A percentile compares a stretch with the other conserved stretches of the same genome.
Evolutionary conservation across 192 early-diverging fungal species (phyloP).

Genomic region (Coemansia sp.): DNA sequence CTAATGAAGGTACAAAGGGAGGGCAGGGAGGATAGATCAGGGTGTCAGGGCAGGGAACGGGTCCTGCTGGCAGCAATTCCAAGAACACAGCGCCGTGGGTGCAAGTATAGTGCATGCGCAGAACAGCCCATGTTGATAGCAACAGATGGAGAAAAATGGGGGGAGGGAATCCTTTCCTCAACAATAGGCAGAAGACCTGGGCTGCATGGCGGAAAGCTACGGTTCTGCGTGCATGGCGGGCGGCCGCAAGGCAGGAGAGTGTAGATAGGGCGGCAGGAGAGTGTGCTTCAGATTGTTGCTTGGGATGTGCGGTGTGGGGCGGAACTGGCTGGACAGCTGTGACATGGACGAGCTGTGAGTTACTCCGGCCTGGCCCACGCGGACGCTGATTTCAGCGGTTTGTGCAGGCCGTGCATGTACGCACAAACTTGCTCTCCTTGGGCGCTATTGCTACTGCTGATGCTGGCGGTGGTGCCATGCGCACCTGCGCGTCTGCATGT

Average conservation of each 20-base stretch:
- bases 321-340: neutral
- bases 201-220: constrained; percentile 5
- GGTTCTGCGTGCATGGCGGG: constrained; percentile 11
- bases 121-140: constrained; percentile 9
- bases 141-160: neutral
- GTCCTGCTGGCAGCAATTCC: neutral
- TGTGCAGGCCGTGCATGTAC: neutral
- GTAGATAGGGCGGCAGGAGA: neutral
- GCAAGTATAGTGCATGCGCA: constrained; percentile 12
- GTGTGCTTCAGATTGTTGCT: neutral
- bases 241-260: no score
- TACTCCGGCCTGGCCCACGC: constrained; percentile 2
- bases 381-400: constrained; percentile 6
- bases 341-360: neutral
- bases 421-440: constrained; percentile 9
- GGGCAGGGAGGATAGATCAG: neutral
- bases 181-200: constrained; percentile 12
- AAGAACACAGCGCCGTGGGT: constrained; percentile 2
- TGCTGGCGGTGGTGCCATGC: constrained; percentile 9
- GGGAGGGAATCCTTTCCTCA: constrained; percentile 4
- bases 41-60: neutral
- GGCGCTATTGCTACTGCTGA: constrained; percentile 13
- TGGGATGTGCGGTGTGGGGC: neutral
- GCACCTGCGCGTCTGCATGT: constrained; percentile 22
- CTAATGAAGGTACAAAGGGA: neutral